These are phyloP conservation scores for Penicillium sp. DNA, from an alignment of 2,329 filamentous ascomycete species.

Conservation along the genomic window DNA sequence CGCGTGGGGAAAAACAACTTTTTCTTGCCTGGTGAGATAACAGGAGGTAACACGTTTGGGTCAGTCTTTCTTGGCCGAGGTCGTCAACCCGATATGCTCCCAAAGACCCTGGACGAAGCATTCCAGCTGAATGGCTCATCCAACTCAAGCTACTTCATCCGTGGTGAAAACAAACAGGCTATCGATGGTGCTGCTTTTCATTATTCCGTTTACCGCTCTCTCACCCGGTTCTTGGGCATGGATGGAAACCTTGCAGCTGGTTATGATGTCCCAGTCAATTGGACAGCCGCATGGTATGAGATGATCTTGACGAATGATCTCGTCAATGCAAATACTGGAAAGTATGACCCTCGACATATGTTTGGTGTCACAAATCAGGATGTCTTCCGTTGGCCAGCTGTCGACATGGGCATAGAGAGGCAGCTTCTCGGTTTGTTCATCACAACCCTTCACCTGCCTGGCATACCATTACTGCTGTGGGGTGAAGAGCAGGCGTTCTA, in stretches of 20 bases:
- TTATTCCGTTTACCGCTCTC: constrained; percentile 58
- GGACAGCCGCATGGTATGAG: constrained; percentile 50
- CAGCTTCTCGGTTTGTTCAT: constrained; percentile 55
- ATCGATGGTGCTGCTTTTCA: constrained; percentile 58
- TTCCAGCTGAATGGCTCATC: constrained; percentile 44
- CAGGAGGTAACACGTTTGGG: constrained; percentile 55
- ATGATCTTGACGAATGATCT: constrained; percentile 56
- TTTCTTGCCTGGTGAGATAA: constrained; percentile 59
- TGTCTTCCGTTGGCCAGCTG: constrained; percentile 58
- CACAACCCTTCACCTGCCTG: constrained; percentile 54
- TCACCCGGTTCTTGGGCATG: constrained; percentile 56
- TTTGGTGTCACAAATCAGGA: constrained; percentile 62
- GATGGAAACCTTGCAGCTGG: constrained; percentile 52
- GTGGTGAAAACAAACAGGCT: constrained; percentile 47
- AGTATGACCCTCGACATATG: constrained; percentile 60
- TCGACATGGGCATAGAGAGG: constrained; percentile 52
- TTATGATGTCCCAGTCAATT: constrained; percentile 51
- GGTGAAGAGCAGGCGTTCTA: constrained; percentile 63
- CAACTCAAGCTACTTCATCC: constrained; percentile 45
- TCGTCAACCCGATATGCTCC: constrained; percentile 50
- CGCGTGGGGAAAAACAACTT: constrained; percentile 58
- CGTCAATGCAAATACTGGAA: constrained; percentile 54
- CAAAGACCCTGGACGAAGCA: constrained; percentile 44
- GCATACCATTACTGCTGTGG: constrained; percentile 56
- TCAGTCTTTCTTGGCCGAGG: constrained; percentile 59